Conservation (phyloP, 129 eudicot species). For the Dittrichia graveolens region DNA sequence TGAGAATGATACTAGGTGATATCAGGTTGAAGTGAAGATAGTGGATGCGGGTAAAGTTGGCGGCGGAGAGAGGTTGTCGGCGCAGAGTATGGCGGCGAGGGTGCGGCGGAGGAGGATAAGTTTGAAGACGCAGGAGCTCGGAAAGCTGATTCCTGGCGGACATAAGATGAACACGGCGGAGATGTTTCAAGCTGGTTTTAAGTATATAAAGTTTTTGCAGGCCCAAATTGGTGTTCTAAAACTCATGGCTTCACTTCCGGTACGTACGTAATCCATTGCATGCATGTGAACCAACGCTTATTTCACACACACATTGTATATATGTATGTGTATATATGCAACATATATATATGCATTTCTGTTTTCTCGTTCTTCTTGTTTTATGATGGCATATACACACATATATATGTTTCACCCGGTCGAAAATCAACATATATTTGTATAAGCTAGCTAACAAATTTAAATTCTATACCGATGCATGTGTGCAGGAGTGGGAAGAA, state of each 20-base stretch:
- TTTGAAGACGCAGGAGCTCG: constrained; percentile 62
- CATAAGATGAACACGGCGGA: constrained; percentile 66
- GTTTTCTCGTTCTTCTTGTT: too few relatives aligned
- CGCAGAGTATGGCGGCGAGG: constrained; percentile 67
- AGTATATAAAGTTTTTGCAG: constrained; percentile 76
- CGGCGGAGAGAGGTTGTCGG: constrained; percentile 30
- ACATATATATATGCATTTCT: too few relatives aligned
- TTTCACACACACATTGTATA: too few relatives aligned
- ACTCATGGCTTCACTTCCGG: constrained; percentile 41
- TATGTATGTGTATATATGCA: too few relatives aligned
- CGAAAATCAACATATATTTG: too few relatives aligned
- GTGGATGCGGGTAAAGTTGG: background rate
- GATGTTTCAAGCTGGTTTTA: constrained; percentile 66
- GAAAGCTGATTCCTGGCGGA: constrained; percentile 70
- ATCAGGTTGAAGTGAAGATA: constrained; percentile 17
- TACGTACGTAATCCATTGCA: background rate
- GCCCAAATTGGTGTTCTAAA: constrained; percentile 75
- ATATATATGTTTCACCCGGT: too few relatives aligned
- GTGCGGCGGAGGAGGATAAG: constrained; percentile 66
- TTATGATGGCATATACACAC: too few relatives aligned
- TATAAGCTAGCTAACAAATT: background rate
- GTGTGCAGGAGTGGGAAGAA: constrained; percentile 39
- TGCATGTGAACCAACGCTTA: too few relatives aligned
- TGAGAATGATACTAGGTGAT: too few relatives aligned
- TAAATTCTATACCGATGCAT: background rate